Evolutionary conservation across 139 green algal species (phyloP).

Genomic region (Trebouxia sp.): DNA sequence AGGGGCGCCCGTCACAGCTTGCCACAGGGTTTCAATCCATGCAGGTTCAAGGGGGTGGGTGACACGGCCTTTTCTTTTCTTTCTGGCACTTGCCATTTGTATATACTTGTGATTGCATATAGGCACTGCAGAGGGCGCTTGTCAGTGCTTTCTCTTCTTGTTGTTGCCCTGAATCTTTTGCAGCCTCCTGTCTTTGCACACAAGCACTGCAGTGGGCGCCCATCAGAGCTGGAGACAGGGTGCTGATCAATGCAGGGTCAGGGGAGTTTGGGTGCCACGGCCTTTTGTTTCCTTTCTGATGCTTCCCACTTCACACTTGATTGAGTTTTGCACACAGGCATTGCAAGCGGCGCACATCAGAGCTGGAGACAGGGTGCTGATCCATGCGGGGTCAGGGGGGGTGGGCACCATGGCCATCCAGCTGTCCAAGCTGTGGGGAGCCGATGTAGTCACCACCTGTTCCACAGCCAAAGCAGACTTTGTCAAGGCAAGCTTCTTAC

Average conservation of each 20-base stretch:
- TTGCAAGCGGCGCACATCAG: not conserved
- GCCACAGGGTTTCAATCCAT: too few species aligned
- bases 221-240: not conserved
- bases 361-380: slow-evolving; percentile 2
- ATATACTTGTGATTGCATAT: too few species aligned
- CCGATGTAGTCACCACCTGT: slow-evolving; percentile 9
- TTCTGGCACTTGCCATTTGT: too few species aligned
- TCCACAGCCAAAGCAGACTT: not conserved
- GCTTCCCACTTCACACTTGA: not conserved
- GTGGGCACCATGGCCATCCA: slow-evolving; percentile 17
- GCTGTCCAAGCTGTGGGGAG: slow-evolving; percentile 5
- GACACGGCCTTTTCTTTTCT: too few species aligned
- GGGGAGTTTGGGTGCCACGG: not conserved
- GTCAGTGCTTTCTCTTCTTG: not conserved
- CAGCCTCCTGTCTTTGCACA: not conserved
- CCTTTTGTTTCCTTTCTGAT: not conserved
- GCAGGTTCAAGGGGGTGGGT: too few species aligned
- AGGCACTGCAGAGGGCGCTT: too few species aligned
- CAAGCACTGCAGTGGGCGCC: not conserved
- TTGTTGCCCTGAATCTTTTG: not conserved
- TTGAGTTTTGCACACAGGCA: not conserved
- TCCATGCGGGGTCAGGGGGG: slow-evolving; percentile 8
- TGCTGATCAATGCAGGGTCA: not conserved
- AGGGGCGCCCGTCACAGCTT: too few species aligned
- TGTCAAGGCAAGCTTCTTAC: not conserved